Evolutionary conservation across 2,329 filamentous ascomycete genomes (phyloP).

Genomic region (Hypoxylon sp.): DNA sequence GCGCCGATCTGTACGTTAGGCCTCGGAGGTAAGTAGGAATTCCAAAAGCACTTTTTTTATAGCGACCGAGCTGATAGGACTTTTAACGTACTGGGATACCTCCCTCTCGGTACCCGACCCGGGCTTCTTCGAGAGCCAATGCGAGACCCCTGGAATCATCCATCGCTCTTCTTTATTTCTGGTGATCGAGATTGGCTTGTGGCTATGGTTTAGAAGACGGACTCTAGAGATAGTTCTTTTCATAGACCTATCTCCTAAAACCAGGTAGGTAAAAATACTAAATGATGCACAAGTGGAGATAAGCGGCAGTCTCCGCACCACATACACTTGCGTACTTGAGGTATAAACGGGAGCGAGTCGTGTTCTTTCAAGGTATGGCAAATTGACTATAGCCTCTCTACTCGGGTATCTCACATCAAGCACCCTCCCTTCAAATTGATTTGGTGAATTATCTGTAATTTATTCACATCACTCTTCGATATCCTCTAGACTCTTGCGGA

Average conservation of each 20-base stretch:
- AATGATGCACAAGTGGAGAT: conserved; percentile 22
- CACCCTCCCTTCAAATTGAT: not conserved
- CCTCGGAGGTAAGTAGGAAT: not conserved
- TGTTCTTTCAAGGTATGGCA: not conserved
- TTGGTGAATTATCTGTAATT: conserved; percentile 20
- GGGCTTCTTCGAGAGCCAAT: conserved; percentile 62
- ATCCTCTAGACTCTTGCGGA: not conserved
- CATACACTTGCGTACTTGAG: no score
- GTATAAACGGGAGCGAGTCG: no score
- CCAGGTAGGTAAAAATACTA: not conserved
- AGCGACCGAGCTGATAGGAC: not conserved
- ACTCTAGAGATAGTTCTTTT: not conserved
- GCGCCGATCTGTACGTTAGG: conserved; percentile 60
- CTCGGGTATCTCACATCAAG: no score
- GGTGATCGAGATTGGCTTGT: not conserved
- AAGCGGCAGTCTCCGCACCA: conserved; percentile 30
- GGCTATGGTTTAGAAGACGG: not conserved
- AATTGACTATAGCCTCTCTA: no score
- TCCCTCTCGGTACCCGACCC: conserved; percentile 58
- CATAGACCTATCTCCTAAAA: not conserved
- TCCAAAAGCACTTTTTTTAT: not conserved
- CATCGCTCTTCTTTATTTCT: conserved; percentile 46
- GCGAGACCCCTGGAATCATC: conserved; percentile 57
- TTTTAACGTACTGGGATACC: conserved; percentile 58
- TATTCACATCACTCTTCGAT: conserved; percentile 10